These are phyloP conservation scores for Auricularia auricula-judae DNA, from an alignment of 768 basidiomycete genomes.

Conservation along the genomic window DNA sequence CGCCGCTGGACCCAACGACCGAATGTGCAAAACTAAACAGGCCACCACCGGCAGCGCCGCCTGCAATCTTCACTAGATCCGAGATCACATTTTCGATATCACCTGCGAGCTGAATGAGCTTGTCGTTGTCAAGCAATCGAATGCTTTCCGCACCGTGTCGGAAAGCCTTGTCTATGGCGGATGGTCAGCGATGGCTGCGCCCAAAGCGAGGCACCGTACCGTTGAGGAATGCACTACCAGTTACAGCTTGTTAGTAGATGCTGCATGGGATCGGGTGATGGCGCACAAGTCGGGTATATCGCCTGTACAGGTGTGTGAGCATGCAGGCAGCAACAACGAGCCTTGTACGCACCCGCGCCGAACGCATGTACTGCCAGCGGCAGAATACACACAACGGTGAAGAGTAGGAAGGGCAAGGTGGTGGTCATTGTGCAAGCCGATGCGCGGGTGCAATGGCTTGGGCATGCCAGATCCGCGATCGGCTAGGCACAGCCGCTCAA, in stretches of 20 bases:
- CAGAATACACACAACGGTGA: neutral
- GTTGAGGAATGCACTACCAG: constrained; percentile 38
- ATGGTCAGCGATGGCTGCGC: neutral
- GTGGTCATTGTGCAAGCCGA: neutral
- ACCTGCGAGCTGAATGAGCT: constrained; percentile 22
- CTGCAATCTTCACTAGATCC: constrained; percentile 43
- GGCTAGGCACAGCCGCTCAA: neutral
- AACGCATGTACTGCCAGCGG: constrained; percentile 2
- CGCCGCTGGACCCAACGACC: constrained; percentile 34
- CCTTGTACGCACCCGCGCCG: neutral
- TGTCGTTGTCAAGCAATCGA: neutral
- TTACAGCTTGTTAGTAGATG: neutral
- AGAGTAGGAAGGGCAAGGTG: neutral
- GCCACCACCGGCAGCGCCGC: constrained; percentile 31
- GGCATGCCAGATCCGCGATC: neutral
- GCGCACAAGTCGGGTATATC: constrained; percentile 52
- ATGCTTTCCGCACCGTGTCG: neutral
- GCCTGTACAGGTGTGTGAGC: constrained; percentile 24
- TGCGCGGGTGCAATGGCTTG: no score
- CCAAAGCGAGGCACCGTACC: constrained; percentile 19
- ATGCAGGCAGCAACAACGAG: no score
- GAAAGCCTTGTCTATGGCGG: neutral
- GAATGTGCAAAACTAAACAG: constrained; percentile 41
- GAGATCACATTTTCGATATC: constrained; percentile 64
- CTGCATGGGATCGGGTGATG: neutral